Evolutionary conservation across 1,284 basidiomycete genomes (phyloP), one percentile per base, ranked within the genome.

Genomic region (Sporisorium sorghi): DNA sequence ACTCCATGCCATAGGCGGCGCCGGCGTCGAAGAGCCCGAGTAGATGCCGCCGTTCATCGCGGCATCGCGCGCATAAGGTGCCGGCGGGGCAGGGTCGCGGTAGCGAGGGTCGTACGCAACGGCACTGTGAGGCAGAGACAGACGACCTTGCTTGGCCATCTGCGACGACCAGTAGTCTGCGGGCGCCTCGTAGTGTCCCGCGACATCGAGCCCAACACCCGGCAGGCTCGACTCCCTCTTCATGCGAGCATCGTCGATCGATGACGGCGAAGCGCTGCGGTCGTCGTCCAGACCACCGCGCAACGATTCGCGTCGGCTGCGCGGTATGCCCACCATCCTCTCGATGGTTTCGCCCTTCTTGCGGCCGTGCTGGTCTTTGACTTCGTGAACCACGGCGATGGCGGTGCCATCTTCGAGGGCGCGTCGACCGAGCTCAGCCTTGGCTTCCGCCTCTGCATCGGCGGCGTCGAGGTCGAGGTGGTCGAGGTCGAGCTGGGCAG

Each of bases 331-430:
- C 10, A 80, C 78, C 63, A 73, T 80, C 46, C 76, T 51, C 42
- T 80, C 73, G 56, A 80, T 61, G 42, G 71, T 71, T 60, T 79
- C 77, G 55, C 74, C 73, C 44, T 77, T 79, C 47, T 76, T 79
- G 43, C 73, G 67, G n/a, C 77, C 77, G 24, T 73, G 60, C 56
- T 73, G 67, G 51, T 79, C 78, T 47, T 76, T 73, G 54, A 78
- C 73, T 14, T 82, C 80, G 40, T 78, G 77, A 15, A 82, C 80
- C 19, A 82, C 77, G 21, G 77, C 79, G 58, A 82, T 82, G 44
- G 80, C 80, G 28, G 79, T 82, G 32, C 80, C 80, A n/a, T 79
- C 77, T 24, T 79, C 77, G 32, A 82, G 68, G 1, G 80, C 80
- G 24, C 73, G 69, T 19, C 77, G 65, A 14, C 79, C 79, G 15